These are phyloP conservation scores for Xerocomus potaroensis DNA, from an alignment of 768 basidiomycete genomes.

Conservation along the genomic window DNA sequence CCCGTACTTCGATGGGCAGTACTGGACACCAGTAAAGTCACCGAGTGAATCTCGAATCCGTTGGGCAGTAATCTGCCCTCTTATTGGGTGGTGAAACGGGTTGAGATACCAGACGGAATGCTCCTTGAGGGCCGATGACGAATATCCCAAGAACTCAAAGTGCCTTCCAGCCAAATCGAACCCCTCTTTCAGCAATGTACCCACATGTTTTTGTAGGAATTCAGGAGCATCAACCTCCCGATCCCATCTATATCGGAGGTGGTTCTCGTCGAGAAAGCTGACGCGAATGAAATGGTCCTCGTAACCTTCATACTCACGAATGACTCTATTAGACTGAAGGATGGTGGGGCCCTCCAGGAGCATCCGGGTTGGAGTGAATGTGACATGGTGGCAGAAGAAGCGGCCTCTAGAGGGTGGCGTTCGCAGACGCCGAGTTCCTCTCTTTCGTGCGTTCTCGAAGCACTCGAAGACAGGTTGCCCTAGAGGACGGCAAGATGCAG, in stretches of 20 bases:
- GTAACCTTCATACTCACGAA: conserved; percentile 58
- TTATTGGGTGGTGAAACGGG: conserved; percentile 49
- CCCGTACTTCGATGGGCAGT: conserved; percentile 72
- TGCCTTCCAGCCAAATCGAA: conserved; percentile 64
- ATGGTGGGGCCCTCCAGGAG: conserved; percentile 74
- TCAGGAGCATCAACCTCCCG: conserved; percentile 54
- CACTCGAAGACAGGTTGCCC: conserved; percentile 42
- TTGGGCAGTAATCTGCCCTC: conserved; percentile 47
- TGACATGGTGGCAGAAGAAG: conserved; percentile 71
- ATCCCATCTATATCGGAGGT: conserved; percentile 68
- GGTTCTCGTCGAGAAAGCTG: conserved; percentile 81
- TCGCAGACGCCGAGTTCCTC: conserved; percentile 15
- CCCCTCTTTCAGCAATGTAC: conserved; percentile 54
- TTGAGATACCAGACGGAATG: conserved; percentile 83
- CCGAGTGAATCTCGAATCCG: conserved; percentile 62
- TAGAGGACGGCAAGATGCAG: conserved; percentile 42
- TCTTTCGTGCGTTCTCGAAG: conserved; percentile 38
- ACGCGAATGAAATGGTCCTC: conserved; percentile 76
- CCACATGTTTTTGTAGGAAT: conserved; percentile 58
- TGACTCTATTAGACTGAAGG: conserved; percentile 75
- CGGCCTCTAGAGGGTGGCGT: conserved; percentile 31
- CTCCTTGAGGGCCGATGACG: conserved; percentile 68
- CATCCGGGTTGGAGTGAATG: conserved; percentile 70
- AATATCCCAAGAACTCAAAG: conserved; percentile 83
- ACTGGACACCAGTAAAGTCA: conserved; percentile 56